phyloP scores from a whole-genome alignment of 352 stramenopile genomes.

The Bremia lactucae region DNA sequence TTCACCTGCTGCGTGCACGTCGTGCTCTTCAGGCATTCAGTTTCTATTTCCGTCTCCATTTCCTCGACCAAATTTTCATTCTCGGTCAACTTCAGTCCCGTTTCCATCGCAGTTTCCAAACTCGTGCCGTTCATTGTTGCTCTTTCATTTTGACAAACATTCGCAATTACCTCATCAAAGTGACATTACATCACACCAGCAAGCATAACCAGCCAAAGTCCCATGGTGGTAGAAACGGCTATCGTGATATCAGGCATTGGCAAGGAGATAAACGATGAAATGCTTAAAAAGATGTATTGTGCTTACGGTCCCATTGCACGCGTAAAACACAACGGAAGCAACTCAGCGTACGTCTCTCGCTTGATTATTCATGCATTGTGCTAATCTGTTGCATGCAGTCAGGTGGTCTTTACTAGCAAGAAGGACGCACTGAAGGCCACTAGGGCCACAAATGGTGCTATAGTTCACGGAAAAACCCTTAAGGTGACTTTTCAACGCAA shows the following conservation, averaged over 20 bases:
- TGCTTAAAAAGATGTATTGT: slow-evolving; percentile 49
- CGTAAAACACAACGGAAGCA: slow-evolving; percentile 30
- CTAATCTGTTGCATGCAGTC: slow-evolving; percentile 13
- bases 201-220: slow-evolving; percentile 15
- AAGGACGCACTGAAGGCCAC: slow-evolving; percentile 27
- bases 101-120: neutral
- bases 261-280: slow-evolving; percentile 19
- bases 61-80: no score
- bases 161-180: slow-evolving; percentile 2
- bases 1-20: slow-evolving; percentile 1
- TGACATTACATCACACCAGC: no score
- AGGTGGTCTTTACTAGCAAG: slow-evolving; percentile 28
- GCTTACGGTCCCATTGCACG: slow-evolving; percentile 47
- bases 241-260: slow-evolving; percentile 46
- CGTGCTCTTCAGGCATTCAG: neutral
- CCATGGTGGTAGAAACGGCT: slow-evolving; percentile 12
- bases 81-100: slow-evolving; percentile 1
- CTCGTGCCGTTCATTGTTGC: neutral
- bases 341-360: slow-evolving; percentile 37
- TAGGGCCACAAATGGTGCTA: slow-evolving; percentile 35
- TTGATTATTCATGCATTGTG: neutral
- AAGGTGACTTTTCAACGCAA: slow-evolving; percentile 26
- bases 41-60: neutral
- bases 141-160: neutral
- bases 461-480: slow-evolving; percentile 47